Evolutionary conservation across 257 asterid genomes (phyloP), one percentile per base, ranked within the genome.

Genomic region (Linaria vulgaris): DNA sequence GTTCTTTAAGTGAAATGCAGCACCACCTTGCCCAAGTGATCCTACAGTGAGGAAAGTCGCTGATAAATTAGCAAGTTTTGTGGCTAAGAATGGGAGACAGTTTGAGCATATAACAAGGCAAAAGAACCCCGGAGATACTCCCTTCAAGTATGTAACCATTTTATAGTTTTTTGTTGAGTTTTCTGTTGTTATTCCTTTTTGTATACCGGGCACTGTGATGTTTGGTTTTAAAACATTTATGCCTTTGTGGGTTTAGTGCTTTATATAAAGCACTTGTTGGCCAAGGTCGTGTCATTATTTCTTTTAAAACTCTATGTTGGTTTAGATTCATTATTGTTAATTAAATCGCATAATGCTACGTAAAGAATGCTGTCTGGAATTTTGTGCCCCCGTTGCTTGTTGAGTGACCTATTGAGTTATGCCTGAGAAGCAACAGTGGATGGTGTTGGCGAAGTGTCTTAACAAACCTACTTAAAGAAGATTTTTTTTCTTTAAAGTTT

Each of bases 1-100:
- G 95, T 88, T 87, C 76, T 85, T 91, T 86, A 86, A 91, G 96
- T 88, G 91, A 86, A 74, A 86, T 91, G 96, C 98, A 91, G 96
- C 81, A 74, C 96, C 94, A 20, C 72, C 86, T 80, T 74, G 78
- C 70, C 96, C 96, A 78, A 88, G 95, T 83, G 96, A 88, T 85
- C 95, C 95, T 64, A 72, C 96, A 69, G 98, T 91, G 82, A 86
- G 72, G 92, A 86, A 78, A 59, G 96, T 85, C 65, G 96, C 92
- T 23, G 98, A 86, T 79, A 91, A 83, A 79, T 77, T 86, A 64
- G 98, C 98, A 69, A 86, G 87, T 80, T 91, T 91, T 77, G 98
- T 91, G 76, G 98, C 98, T 54, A 91, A 88, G 87, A 83, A 88
- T 73, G 96, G 98, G 50, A 83, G 96, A 85, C 92, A 85, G 66